Base-by-base conservation (phyloP, 176 grass and related monocot genomes). In the Carex parvula region DNA sequence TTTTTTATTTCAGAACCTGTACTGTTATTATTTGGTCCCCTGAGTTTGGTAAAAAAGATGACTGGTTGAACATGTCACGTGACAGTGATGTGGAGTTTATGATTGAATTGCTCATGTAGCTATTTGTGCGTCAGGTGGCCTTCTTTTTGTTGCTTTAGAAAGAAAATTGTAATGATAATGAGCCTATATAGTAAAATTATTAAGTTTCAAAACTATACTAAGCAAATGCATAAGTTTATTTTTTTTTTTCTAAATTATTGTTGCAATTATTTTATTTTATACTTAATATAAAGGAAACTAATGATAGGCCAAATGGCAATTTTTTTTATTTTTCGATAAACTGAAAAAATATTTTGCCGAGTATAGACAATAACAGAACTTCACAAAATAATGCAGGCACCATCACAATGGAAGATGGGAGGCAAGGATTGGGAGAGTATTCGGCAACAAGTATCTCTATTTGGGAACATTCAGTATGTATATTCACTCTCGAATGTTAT, bases 361-460 rank as follows among this genome's bases (percentile, higher is more conserved):
- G 9, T 53, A 75, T 44, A 53, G 22, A 30, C 16, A 50, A 17
- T 67, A 1, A 82, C 29, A 6, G 2, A 64, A 67, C 4, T 64
- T 82, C 16, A 68, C 68, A 0, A 54, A n/a, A 86, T 81, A 75
- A 6, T 89, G 4, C 44, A 99, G 96, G 83, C 96, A 99, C 64
- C 96, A 95, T 80, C 91, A 95, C 60, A 94, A 99, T 37, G 93
- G 96, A 4, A 88, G 96, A 59, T 99, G 96, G 96, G 96, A 99
- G 68, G 96, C 96, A 1, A 87, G 96, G 16, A 93, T 95, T 63
- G 93, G 96, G 58, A 70, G 91, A 60, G 93, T 94, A 32, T 82
- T 90, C 24, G 93, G 96, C 33, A 95, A 94, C 83, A 99, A 99
- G 77, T 99, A 99, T 80, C 91, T 95, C 62, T 98, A 94, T 71